phyloP scores from a whole-genome alignment of 768 basidiomycete species.

The Amyloporia xantha region DNA sequence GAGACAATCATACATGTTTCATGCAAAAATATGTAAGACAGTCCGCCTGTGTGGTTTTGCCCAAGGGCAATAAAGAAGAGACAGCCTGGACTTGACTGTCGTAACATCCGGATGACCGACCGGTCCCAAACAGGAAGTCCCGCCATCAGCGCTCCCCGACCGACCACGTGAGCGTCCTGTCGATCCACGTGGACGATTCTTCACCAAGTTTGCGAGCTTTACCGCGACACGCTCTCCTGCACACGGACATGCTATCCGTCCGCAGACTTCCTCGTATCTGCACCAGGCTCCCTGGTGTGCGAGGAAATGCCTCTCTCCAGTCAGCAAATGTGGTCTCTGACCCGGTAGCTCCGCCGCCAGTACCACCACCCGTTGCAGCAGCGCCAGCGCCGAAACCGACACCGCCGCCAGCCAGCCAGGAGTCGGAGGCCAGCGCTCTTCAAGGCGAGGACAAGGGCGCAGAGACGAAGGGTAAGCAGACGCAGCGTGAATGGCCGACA shows the following conservation, averaged over 20 bases:
- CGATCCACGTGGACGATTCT: too few relatives aligned
- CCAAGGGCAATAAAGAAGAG: too few relatives aligned
- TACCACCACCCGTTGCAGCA: conserved; percentile 8
- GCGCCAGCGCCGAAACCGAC: conserved; percentile 7
- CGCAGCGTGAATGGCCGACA: conserved; percentile 15
- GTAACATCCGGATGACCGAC: too few relatives aligned
- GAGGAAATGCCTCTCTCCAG: conserved; percentile 19
- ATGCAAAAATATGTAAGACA: too few relatives aligned
- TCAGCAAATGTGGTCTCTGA: conserved; percentile 3
- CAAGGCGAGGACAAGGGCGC: conserved; percentile 1
- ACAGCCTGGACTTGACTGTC: too few relatives aligned
- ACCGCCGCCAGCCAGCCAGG: neutral
- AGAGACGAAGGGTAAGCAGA: conserved; percentile 3
- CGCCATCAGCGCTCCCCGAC: too few relatives aligned
- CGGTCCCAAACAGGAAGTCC: too few relatives aligned
- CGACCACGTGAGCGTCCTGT: too few relatives aligned
- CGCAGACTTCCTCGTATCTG: conserved; percentile 17
- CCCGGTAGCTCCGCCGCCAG: conserved; percentile 10
- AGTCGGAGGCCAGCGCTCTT: neutral
- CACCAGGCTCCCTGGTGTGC: conserved; percentile 10
- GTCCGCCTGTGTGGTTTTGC: too few relatives aligned
- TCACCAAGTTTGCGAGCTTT: too few relatives aligned
- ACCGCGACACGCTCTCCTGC: conserved; percentile 1
- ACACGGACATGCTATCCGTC: conserved; percentile 17
- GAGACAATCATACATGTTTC: too few relatives aligned